Evolutionary conservation across 1,284 basidiomycete species (phyloP), one percentile per base, ranked within the genome.

Genomic region (Anthracocystis setariae): DNA sequence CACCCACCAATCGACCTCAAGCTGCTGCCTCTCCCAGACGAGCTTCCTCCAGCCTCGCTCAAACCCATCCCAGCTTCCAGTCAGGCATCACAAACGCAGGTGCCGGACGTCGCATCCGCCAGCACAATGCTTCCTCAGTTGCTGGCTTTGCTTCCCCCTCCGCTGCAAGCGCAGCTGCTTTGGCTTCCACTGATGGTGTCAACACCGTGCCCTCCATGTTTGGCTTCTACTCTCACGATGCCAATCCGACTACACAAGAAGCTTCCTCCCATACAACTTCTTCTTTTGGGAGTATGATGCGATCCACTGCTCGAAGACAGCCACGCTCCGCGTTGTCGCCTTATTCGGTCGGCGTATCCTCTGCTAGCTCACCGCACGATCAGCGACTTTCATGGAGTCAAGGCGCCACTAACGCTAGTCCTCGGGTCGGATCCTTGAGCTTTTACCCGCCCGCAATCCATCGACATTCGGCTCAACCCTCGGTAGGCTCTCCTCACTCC

Each of bases 151-250:
- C 37, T 29, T 42, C 35, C n/a, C 13, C 5, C 42, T 17, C 54
- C 5, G 43, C 53, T 17, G 54, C 29, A 29, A 29, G 12, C 29
- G 29, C 68, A 25, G 42, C 68, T 0, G 45, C 52, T 17, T 24
- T 72, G 44, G 45, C 69, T 8, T 46, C 52, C 15, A 35, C 59
- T 5, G 59, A 62, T 32, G 43, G 32, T 4, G 24, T 44, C 24
- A 58, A 42, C 23, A 10, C 46, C 5, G 42, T 63, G 1, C 66
- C 71, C 7, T 73, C 71, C 46, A 51, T 73, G 25, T 73, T 69
- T 53, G 66, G 66, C 46, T 68, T 46, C 47, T 67, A 73, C 32
- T 64, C 70, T n/a, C 64, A 64, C 38, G 57, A 61, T 33, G 59
- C 24, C 12, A 42, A 21, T 45, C 35, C 59, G 33, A 25, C 45